Evolutionary conservation across 2,329 filamentous ascomycete genomes (phyloP).

Genomic region (Fusarium sp.): DNA sequence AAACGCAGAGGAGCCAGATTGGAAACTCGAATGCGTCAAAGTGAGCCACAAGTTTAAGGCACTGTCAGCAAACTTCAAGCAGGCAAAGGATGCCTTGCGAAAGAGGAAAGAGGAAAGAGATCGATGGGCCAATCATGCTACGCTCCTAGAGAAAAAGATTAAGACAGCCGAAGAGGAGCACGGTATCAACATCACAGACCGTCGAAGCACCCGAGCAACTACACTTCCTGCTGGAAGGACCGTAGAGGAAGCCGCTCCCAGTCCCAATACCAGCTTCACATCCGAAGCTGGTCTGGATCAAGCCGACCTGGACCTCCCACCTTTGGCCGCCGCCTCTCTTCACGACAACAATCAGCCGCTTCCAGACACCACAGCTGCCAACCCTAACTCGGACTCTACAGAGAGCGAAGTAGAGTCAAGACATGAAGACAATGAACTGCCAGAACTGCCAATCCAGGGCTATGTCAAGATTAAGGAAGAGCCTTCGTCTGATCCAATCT

Average conservation of each 20-base stretch:
- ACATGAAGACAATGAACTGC: conserved; percentile 40
- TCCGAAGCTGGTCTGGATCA: conserved; percentile 45
- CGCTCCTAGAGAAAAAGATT: conserved; percentile 58
- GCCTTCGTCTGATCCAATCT: conserved; percentile 65
- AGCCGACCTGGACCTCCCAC: conserved; percentile 46
- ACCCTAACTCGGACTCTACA: conserved; percentile 47
- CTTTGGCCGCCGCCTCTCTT: conserved; percentile 41
- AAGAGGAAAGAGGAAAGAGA: conserved; percentile 58
- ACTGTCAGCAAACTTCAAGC: conserved; percentile 57
- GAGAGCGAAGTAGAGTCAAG: conserved; percentile 46
- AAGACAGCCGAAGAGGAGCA: conserved; percentile 56
- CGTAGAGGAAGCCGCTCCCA: conserved; percentile 23
- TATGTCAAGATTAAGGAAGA: conserved; percentile 59
- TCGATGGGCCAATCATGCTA: conserved; percentile 60
- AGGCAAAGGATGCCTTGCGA: conserved; percentile 53
- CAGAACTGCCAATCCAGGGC: conserved; percentile 33
- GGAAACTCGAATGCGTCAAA: conserved; percentile 52
- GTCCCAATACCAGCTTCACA: conserved; percentile 35
- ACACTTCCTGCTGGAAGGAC: conserved; percentile 16
- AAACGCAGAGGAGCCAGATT: conserved; percentile 33
- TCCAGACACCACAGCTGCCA: conserved; percentile 7
- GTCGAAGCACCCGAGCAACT: conserved; percentile 18
- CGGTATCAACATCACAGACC: conserved; percentile 49
- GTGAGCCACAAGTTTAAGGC: conserved; percentile 57
- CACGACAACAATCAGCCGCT: conserved; percentile 12